Percentiles rank a stretch among this genome's conserved stretches.
Conservation (phyloP, 75 land plant species). For the Sequoiadendron giganteum region DNA sequence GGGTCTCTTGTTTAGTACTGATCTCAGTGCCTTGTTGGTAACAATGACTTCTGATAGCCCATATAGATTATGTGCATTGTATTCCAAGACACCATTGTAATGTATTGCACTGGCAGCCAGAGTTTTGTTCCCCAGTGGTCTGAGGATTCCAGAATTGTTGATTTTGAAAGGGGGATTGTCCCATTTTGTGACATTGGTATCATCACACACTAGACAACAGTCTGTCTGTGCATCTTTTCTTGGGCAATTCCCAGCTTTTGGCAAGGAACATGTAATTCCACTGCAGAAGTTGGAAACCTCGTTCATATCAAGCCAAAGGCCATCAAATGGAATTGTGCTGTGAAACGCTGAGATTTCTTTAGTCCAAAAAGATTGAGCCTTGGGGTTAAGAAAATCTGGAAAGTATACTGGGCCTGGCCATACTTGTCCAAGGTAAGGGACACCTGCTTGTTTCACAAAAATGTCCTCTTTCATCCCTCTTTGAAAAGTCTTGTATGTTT, state of each 20-base stretch:
- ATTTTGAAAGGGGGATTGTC: conserved; percentile 80
- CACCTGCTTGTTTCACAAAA: conserved; percentile 57
- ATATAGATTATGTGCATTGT: conserved; percentile 72
- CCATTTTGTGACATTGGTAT: conserved; percentile 37
- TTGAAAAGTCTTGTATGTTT: conserved; percentile 51
- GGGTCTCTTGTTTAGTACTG: conserved; percentile 53
- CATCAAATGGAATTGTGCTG: conserved; percentile 65
- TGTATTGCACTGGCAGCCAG: conserved; percentile 51
- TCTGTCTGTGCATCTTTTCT: conserved; percentile 33
- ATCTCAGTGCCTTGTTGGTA: conserved; percentile 53
- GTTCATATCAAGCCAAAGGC: conserved; percentile 94
- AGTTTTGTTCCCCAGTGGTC: conserved; percentile 43
- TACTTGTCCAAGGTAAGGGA: conserved; percentile 70
- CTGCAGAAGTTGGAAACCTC: conserved; percentile 44
- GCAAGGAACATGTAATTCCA: conserved; percentile 30
- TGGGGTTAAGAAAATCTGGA: conserved; percentile 83
- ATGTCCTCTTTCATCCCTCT: conserved; percentile 71
- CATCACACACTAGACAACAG: conserved; percentile 34
- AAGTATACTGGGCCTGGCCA: conserved; percentile 93
- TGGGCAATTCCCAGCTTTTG: conserved; percentile 16
- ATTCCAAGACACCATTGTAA: conserved; percentile 57
- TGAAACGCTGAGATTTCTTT: conserved; percentile 60
- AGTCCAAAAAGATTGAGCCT: conserved; percentile 48
- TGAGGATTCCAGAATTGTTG: conserved; percentile 31
- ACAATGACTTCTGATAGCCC: conserved; percentile 62